Base-by-base conservation (phyloP, 2,329 filamentous ascomycete genomes). In the Sodiomyces alkalinus region DNA sequence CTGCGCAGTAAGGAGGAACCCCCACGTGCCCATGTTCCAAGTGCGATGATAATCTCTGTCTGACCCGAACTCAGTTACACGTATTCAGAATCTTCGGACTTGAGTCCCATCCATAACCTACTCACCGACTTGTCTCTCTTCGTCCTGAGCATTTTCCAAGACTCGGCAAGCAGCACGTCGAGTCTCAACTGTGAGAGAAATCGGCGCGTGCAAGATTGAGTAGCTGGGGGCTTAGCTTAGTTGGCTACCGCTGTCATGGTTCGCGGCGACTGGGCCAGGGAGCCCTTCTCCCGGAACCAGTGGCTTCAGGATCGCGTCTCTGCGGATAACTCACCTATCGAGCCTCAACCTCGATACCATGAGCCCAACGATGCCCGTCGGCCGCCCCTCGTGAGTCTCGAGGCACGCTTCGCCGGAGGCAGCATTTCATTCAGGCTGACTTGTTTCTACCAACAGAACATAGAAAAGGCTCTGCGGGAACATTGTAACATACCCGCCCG, bases 401-500 rank as follows among this genome's bases (percentile, higher is more conserved):
- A 30, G 6, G 4, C 12, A 17, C 21, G 20, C 8, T 7, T 22
- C 14, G 12, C 12, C 9, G 12, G 13, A n/a, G n/a, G n/a, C n/a
- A n/a, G n/a, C n/a, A 9, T 8, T 11, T 19, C 22, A 28, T 7
- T 29, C 33, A 17, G n/a, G 7, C 4, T 21, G 20, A 18, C 12
- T 25, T 15, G n/a, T 21, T 23, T 23, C 10, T n/a, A n/a, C n/a
- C 21, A 17, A 15, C 33, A 67, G 62, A 49, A 62, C 40, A 65
- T 72, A 19, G 58, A 59, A 19, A 55, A 59, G 34, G 64, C 61
- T 16, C 47, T 73, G 8, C 53, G 60, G 11, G 58, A 65, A 27
- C 52, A 64, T 22, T 70, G 65, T 37, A 55, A 57, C 20, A 64
- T 72, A 25, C 55, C 60, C 2, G 58, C 57, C 8, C 55, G 58